A percentile compares a stretch with the other conserved stretches of the same genome.
phyloP scores from a whole-genome alignment of 2,329 filamentous ascomycete species.

The Stagonosporopsis chrysanthemi region DNA sequence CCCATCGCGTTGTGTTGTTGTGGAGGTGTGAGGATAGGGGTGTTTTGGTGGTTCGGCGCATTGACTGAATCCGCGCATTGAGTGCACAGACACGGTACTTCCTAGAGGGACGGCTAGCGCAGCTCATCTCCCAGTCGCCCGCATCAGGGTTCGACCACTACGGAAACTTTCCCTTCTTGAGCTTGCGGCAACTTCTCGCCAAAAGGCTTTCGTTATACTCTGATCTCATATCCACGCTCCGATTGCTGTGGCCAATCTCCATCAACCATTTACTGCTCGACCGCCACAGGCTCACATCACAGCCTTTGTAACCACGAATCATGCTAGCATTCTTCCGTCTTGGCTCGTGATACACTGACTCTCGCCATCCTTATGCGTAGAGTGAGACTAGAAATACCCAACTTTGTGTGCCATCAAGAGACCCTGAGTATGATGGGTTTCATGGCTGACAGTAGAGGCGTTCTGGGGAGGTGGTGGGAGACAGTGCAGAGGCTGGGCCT shows the following conservation, averaged over 20 bases:
- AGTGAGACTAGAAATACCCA: not conserved
- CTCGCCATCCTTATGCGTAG: not conserved
- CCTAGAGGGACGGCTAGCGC: slow-evolving; percentile 9
- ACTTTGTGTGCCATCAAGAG: not conserved
- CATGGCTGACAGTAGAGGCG: not conserved
- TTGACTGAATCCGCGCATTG: too few relatives aligned
- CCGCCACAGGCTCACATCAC: not conserved
- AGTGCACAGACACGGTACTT: too few relatives aligned
- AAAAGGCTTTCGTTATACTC: not conserved
- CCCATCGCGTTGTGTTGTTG: too few relatives aligned
- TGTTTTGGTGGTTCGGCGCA: too few relatives aligned
- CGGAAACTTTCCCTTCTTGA: not conserved
- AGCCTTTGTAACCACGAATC: not conserved
- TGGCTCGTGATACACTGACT: not conserved
- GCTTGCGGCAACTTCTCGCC: not conserved
- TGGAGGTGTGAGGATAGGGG: too few relatives aligned
- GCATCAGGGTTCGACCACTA: slow-evolving; percentile 11
- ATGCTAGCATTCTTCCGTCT: not conserved
- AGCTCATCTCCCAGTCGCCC: slow-evolving; percentile 14
- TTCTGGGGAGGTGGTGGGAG: not conserved
- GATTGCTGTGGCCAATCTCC: not conserved
- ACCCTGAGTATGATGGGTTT: not conserved
- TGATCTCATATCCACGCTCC: not conserved
- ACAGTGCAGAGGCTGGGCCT: not conserved
- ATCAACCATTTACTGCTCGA: not conserved